Percentiles rank a stretch among this genome's conserved stretches.
These are phyloP conservation scores for Debaryomycetaceae sp. DNA, from an alignment of 1,139 yeast species.

Conservation along the genomic window DNA sequence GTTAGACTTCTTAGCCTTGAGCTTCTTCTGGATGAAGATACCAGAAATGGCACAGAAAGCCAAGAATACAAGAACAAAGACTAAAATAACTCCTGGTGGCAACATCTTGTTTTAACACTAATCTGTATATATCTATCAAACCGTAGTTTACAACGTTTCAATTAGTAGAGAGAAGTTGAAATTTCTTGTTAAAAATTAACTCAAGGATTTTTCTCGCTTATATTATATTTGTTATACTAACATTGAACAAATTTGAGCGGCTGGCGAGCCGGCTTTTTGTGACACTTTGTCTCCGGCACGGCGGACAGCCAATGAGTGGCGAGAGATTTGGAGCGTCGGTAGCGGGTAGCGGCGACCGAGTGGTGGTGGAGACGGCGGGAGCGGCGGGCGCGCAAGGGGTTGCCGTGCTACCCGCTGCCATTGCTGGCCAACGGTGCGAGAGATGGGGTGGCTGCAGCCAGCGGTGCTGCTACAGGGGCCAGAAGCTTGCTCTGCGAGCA, in stretches of 20 bases:
- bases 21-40: conserved; percentile 33
- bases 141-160: conserved; percentile 3
- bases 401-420: background rate
- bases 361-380: background rate
- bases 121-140: background rate
- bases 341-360: background rate
- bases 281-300: background rate
- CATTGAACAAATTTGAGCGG: background rate
- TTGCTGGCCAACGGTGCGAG: no score
- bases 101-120: conserved; percentile 27
- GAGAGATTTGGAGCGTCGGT: background rate
- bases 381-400: background rate
- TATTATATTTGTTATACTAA: conserved; percentile 1
- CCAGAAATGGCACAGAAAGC: conserved; percentile 36
- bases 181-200: background rate
- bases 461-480: no score
- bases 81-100: conserved; percentile 52
- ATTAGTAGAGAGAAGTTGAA: conserved; percentile 4
- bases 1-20: conserved; percentile 43
- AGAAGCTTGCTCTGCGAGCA: no score
- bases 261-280: background rate
- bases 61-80: conserved; percentile 44
- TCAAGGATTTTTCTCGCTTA: conserved; percentile 1
- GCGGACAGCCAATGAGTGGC: background rate
- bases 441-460: no score